Conservation (phyloP, 2,329 filamentous ascomycete genomes). For the Aspergillus pseudoterreus region DNA sequence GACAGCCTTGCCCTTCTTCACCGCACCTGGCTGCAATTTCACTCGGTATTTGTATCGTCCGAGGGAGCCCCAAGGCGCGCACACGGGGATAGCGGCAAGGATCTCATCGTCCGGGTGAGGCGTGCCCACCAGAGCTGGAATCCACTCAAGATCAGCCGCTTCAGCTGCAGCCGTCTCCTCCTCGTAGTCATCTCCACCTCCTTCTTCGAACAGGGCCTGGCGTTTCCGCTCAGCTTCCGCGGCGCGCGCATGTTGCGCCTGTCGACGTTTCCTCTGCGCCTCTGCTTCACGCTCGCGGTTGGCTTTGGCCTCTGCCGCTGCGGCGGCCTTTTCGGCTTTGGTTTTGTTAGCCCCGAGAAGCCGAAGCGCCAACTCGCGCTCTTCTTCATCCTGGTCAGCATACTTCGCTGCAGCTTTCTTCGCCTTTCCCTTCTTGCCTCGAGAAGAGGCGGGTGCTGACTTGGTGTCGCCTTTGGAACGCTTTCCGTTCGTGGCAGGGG, state of each 20-base stretch:
- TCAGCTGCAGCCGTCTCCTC: constrained; percentile 47
- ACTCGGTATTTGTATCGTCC: constrained; percentile 83
- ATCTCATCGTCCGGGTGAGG: constrained; percentile 78
- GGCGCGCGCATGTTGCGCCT: constrained; percentile 73
- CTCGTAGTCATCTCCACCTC: constrained; percentile 59
- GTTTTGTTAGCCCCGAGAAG: constrained; percentile 69
- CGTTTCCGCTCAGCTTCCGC: constrained; percentile 61
- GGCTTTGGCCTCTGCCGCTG: constrained; percentile 56
- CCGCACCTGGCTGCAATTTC: constrained; percentile 83
- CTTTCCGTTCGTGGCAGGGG: too few relatives aligned
- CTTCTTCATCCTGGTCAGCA: constrained; percentile 90
- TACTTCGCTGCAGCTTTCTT: constrained; percentile 90
- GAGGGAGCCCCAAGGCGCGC: constrained; percentile 61
- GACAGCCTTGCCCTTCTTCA: constrained; percentile 93
- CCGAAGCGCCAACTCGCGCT: constrained; percentile 75
- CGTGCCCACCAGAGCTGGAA: constrained; percentile 64
- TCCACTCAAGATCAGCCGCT: constrained; percentile 58
- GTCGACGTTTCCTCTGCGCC: constrained; percentile 69
- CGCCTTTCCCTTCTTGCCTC: constrained; percentile 75
- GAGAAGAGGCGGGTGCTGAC: constrained; percentile 34
- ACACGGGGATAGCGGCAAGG: constrained; percentile 57
- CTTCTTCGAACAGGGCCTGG: constrained; percentile 70
- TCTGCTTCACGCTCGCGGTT: constrained; percentile 68
- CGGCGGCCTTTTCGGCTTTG: constrained; percentile 62
- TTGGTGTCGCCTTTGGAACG: constrained; percentile 15